Percentiles rank a stretch among this genome's conserved stretches.
Conservation (phyloP, 73 alveolate species). For the Symbiodinium pilosum region DNA sequence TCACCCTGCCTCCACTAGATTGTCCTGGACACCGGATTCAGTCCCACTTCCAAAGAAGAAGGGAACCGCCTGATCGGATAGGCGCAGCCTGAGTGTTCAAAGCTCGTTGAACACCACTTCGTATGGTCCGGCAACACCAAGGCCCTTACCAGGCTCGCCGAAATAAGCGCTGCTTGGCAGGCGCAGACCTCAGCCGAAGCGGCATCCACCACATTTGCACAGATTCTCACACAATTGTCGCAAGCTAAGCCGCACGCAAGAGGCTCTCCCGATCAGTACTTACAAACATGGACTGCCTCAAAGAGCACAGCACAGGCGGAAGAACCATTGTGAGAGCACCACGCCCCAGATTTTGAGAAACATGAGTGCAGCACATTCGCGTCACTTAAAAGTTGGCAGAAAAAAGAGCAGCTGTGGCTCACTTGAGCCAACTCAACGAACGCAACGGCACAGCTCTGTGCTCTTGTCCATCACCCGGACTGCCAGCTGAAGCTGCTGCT, state of each 20-base stretch:
- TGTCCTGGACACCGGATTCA: slow-evolving; percentile 42
- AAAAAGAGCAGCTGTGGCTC: slow-evolving; percentile 65
- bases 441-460: too few species aligned
- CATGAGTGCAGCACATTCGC: too few species aligned
- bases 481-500: too few species aligned
- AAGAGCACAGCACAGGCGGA: too few species aligned
- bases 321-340: too few species aligned
- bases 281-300: too few species aligned
- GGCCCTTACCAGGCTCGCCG: not conserved
- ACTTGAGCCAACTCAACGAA: slow-evolving; percentile 49
- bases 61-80: slow-evolving; percentile 2
- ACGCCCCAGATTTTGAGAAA: too few species aligned
- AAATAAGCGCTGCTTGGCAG: not conserved
- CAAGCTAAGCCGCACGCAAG: too few species aligned
- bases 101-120: not conserved
- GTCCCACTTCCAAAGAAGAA: slow-evolving; percentile 81
- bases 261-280: not conserved
- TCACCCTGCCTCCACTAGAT: slow-evolving; percentile 77
- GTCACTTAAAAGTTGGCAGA: slow-evolving; percentile 90
- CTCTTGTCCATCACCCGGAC: too few species aligned
- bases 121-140: too few species aligned
- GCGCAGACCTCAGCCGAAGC: not conserved
- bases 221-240: too few species aligned
- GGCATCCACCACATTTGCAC: too few species aligned
- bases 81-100: slow-evolving; percentile 3